Evolutionary conservation across 192 early-diverging fungal genomes (phyloP), one percentile per base, ranked within the genome.

Genomic region (Coemansia sp.): DNA sequence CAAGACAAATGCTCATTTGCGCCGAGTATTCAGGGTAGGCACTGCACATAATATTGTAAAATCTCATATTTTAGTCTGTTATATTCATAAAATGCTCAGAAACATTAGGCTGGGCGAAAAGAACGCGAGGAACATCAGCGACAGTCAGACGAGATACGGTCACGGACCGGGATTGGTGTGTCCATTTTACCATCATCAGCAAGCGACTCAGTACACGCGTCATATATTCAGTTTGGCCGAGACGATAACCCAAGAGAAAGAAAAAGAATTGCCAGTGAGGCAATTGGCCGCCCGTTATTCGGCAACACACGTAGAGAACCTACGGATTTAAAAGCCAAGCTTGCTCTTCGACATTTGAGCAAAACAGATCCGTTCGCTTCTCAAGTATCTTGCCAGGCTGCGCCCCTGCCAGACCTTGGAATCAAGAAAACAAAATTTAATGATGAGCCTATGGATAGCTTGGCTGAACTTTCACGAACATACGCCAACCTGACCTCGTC

Each of bases 21-120:
- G 94, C 7, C 87, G 84, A 40, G 80, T 80, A 44, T 91, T 96
- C 60, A 68, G 94, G 23, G 83, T 65, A 70, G 34, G 68, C 58
- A 21, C 7, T 11, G 17, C 36, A 37, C n/a, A 34, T 20, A 22
- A 8, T 9, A 38, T 57, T 34, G 31, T 34, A 34, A 34, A 34
- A 34, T 34, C 31, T 8, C 6, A 31, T 31, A 34, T 0, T 34
- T 34, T 34, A 34, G 6, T 34, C 6, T 34, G 31, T 8, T 34
- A 8, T 8, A 34, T 34, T 8, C 2, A 8, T 34, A 5, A 50
- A 50, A 15, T 50, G 5, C 48, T 22, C 12, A 50, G 17, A 12
- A n/a, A 20, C 21, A 46, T 10, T 54, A 51, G 70, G 77, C 81
- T 1, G 88, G 89, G 17, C 91, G 90, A 46, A 88, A 85, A 54